Base-by-base conservation (phyloP, 1,139 yeast genomes). In the Kluyveromyces sp. region DNA sequence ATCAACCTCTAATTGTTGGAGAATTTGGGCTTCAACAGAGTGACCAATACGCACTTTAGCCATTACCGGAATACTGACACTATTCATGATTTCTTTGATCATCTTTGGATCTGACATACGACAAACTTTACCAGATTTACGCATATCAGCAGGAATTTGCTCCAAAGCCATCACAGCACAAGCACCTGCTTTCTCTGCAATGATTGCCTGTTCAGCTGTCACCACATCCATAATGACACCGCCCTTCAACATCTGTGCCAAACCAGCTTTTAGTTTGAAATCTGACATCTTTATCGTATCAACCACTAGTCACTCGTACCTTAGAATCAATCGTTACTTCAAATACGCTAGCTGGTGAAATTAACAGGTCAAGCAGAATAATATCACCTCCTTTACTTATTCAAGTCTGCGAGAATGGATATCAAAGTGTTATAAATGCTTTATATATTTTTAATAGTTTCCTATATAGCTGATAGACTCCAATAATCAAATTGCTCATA, bases 81-180 rank as follows among this genome's bases (percentile, higher is more conserved):
- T 53, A 1, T 71, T 79, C 87, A 83, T 83, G 65, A 86, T 86
- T 33, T 77, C 82, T 63, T 77, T 72, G 65, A 86, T 83, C 86
- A 86, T 79, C 58, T 81, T 71, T 3, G 95, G 95, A 64, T 86
- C 95, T 25, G 87, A 79, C 95, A 86, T 86, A 60, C 95, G 76
- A 52, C 94, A 86, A 43, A 86, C 95, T 52, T 85, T 85, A 44
- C 94, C 92, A 46, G 84, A 79, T 50, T 80, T 82, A 59, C 95
- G 75, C 79, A 86, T 85, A 61, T 86, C 95, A 15, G 95, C 90
- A 26, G 95, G 95, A 48, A 86, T 87, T 58, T 84, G 72, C 67
- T 86, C 95, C 55, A 86, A 73, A 3, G 95, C 95, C 95, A 85
- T 86, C 35, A 86, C 95, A 7, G 95, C 94, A 69, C 88, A 83